phyloP scores from a whole-genome alignment of 2,329 filamentous ascomycete species.

The Nothomitra cinnamomea region DNA sequence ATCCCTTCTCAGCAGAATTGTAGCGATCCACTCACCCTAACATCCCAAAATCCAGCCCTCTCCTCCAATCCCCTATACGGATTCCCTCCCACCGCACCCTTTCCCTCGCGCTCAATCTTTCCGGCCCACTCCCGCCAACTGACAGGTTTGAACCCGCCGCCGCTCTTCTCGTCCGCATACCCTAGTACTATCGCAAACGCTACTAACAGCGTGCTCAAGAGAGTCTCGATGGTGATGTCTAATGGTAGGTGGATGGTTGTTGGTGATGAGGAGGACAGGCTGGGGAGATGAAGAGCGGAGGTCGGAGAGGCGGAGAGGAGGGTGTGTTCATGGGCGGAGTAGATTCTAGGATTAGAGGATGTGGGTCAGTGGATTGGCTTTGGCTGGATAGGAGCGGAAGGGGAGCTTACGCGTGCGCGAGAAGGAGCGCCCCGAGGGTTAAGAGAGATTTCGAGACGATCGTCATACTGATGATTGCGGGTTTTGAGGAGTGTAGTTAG shows the following conservation, averaged over 20 bases:
- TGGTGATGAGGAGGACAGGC: slow-evolving; percentile 18
- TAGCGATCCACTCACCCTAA: slow-evolving; percentile 54
- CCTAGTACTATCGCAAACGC: slow-evolving; percentile 66
- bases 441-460: slow-evolving; percentile 56
- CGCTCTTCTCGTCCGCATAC: slow-evolving; percentile 15
- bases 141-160: slow-evolving; percentile 68
- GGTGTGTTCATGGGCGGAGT: slow-evolving; percentile 88
- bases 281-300: slow-evolving; percentile 26
- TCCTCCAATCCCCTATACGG: slow-evolving; percentile 68
- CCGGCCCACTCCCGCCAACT: slow-evolving; percentile 69
- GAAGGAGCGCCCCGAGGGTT: slow-evolving; percentile 55
- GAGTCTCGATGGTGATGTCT: slow-evolving; percentile 77
- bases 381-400: slow-evolving; percentile 3
- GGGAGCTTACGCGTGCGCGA: slow-evolving; percentile 65
- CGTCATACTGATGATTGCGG: slow-evolving; percentile 43
- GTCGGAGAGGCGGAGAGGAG: slow-evolving; percentile 45
- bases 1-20: too few species aligned
- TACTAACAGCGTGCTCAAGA: slow-evolving; percentile 65
- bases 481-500: too few species aligned
- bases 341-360: slow-evolving; percentile 76
- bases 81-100: slow-evolving; percentile 46
- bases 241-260: slow-evolving; percentile 41
- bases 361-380: slow-evolving; percentile 7
- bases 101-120: slow-evolving; percentile 63
- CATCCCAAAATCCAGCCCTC: slow-evolving; percentile 71